Evolutionary conservation across 2,329 filamentous ascomycete genomes (phyloP).

Genomic region (Thelonectria olida): DNA sequence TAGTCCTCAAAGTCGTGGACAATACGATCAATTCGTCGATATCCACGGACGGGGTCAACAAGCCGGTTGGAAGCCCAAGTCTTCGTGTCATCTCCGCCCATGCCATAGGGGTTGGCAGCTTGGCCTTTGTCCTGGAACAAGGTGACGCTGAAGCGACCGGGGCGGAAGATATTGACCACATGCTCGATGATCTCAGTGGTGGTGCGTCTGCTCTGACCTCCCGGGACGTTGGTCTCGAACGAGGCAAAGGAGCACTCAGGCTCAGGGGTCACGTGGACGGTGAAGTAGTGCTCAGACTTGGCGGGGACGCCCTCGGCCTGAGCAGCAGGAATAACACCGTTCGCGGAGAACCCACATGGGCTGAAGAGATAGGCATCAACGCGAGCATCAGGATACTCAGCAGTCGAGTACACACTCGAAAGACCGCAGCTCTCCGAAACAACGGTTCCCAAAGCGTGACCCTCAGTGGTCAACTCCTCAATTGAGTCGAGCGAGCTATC

Average conservation of each 20-base stretch:
- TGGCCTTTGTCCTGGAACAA: constrained; percentile 87
- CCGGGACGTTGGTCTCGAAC: constrained; percentile 97
- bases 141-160: constrained; percentile 96
- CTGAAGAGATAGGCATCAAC: constrained; percentile 97
- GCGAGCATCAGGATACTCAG: constrained; percentile 88
- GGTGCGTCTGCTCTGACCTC: constrained; percentile 85
- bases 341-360: constrained; percentile 96
- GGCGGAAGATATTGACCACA: constrained; percentile 95
- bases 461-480: constrained; percentile 87
- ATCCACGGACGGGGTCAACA: constrained; percentile 85
- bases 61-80: constrained; percentile 55
- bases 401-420: constrained; percentile 85
- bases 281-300: constrained; percentile 87
- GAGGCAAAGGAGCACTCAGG: constrained; percentile 97
- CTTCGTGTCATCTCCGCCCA: constrained; percentile 51
- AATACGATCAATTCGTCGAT: constrained; percentile 90
- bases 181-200: constrained; percentile 93
- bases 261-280: constrained; percentile 97
- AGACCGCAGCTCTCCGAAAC: constrained; percentile 92
- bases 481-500: constrained; percentile 64
- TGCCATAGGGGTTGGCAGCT: constrained; percentile 53
- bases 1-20: constrained; percentile 98
- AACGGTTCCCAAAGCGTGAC: constrained; percentile 90
- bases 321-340: constrained; percentile 79
- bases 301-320: constrained; percentile 51